Evolutionary conservation across 192 early-diverging fungal genomes (phyloP), one percentile per base, ranked within the genome.

Genomic region (Geranomyces variabilis): DNA sequence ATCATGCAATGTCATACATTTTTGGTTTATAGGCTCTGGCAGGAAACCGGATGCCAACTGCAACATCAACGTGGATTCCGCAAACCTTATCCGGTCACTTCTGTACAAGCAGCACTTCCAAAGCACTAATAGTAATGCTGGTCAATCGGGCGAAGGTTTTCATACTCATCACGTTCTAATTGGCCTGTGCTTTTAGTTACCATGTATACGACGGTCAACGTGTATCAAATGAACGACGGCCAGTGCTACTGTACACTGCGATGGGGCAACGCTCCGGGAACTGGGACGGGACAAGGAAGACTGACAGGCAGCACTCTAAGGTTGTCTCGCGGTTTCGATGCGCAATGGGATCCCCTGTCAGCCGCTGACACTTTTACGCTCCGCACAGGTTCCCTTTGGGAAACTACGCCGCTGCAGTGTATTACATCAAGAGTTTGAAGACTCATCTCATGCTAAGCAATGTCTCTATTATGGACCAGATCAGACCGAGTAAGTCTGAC

Each of bases 321-420:
- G 65, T 66, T 53, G 51, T 41, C 36, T 41, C 36, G 3, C 10
- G 10, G 10, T 10, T 7, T 10, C 3, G 36, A 41, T n/a, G n/a
- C n/a, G n/a, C n/a, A n/a, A n/a, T n/a, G n/a, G n/a, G n/a, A n/a
- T n/a, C n/a, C n/a, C n/a, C n/a, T n/a, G n/a, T n/a, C n/a, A n/a
- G n/a, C n/a, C n/a, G n/a, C n/a, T n/a, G n/a, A n/a, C n/a, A n/a
- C n/a, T n/a, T n/a, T n/a, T n/a, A n/a, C n/a, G n/a, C n/a, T n/a
- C n/a, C n/a, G n/a, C n/a, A n/a, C 45, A 75, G 74, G 33, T 79
- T 71, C 36, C 73, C 68, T 5, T 9, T 79, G n/a, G 77, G 77
- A 14, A 79, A 79, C 46, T 45, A 66, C 19, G 36, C 47, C 22
- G 66, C 73, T 1, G 77, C 72, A 4, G 43, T 60, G 49, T 58